phyloP scores from a whole-genome alignment of 2,329 filamentous ascomycete genomes.

The Aspergillus pseudoglaucus region DNA sequence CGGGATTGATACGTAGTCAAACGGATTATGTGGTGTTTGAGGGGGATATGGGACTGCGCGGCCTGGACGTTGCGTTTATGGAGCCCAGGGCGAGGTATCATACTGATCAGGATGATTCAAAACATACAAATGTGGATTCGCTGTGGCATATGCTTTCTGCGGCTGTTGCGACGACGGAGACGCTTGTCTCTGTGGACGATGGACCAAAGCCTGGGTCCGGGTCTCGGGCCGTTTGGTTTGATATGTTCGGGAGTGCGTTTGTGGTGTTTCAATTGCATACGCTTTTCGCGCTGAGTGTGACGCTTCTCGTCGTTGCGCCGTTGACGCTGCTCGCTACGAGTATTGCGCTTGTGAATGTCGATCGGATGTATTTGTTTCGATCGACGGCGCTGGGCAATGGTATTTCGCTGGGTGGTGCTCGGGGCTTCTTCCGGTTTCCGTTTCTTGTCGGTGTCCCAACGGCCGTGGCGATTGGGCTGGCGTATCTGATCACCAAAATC shows the following conservation, averaged over 20 bases:
- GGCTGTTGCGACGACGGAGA: slow-evolving; percentile 66
- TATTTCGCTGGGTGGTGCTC: slow-evolving; percentile 65
- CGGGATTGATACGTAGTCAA: slow-evolving; percentile 70
- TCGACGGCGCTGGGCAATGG: slow-evolving; percentile 55
- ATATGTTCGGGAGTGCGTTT: slow-evolving; percentile 74
- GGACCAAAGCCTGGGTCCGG: slow-evolving; percentile 61
- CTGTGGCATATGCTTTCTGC: slow-evolving; percentile 95
- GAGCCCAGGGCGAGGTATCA: slow-evolving; percentile 82
- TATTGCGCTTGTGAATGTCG: slow-evolving; percentile 60
- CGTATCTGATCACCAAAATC: slow-evolving; percentile 69
- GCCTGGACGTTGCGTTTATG: slow-evolving; percentile 88
- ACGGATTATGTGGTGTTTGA: slow-evolving; percentile 87
- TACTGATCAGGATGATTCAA: slow-evolving; percentile 78
- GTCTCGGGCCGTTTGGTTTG: slow-evolving; percentile 81
- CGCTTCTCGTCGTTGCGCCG: slow-evolving; percentile 72
- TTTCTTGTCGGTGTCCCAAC: slow-evolving; percentile 64
- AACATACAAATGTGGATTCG: slow-evolving; percentile 59
- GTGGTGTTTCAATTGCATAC: slow-evolving; percentile 73
- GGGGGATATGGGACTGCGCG: slow-evolving; percentile 69
- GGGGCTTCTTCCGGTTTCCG: slow-evolving; percentile 78
- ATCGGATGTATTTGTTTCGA: slow-evolving; percentile 86
- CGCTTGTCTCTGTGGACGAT: slow-evolving; percentile 61
- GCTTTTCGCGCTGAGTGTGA: slow-evolving; percentile 81
- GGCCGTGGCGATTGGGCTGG: slow-evolving; percentile 63
- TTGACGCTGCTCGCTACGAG: slow-evolving; percentile 64